A percentile compares a stretch with the other conserved stretches of the same genome.
Evolutionary conservation across 306 rosid species (phyloP).

Genomic region (Styphnolobium japonicum): DNA sequence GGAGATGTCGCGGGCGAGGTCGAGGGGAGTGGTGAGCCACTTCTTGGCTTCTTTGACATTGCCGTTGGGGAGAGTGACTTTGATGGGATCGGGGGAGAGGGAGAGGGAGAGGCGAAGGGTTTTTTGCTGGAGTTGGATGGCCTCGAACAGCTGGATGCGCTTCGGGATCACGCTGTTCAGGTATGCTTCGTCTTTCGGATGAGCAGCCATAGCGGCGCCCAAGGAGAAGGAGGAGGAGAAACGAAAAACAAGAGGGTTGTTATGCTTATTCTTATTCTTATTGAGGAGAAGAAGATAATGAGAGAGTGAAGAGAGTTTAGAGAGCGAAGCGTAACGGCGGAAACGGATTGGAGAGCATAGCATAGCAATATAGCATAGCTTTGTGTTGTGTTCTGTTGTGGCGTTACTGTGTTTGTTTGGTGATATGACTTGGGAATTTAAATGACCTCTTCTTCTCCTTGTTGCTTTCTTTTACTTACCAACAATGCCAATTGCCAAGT

Average conservation of each 20-base stretch:
- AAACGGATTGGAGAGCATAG: conserved; percentile 36
- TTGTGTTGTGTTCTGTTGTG: background rate
- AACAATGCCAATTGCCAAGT: no score
- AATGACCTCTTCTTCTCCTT: no score
- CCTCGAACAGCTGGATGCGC: conserved; percentile 62
- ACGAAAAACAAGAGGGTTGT: background rate
- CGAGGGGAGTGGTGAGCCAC: conserved; percentile 76
- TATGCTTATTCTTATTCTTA: no score
- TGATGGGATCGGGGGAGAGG: conserved; percentile 75
- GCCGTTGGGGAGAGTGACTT: conserved; percentile 72
- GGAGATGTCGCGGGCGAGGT: conserved; percentile 73
- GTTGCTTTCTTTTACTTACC: no score
- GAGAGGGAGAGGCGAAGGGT: conserved; percentile 52
- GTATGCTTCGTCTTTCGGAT: conserved; percentile 69
- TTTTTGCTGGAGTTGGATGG: conserved; percentile 46
- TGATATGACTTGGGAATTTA: no score
- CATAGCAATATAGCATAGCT: conserved; percentile 27
- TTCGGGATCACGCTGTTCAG: conserved; percentile 51
- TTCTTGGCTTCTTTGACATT: conserved; percentile 68
- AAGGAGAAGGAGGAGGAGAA: conserved; percentile 23
- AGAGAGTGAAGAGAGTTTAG: background rate
- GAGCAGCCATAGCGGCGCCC: conserved; percentile 44
- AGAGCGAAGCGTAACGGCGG: conserved; percentile 41
- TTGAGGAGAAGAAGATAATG: background rate
- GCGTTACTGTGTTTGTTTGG: no score